Conservation (phyloP, 176 grass and related monocot species). For the Miscanthus lutarioriparius region DNA sequence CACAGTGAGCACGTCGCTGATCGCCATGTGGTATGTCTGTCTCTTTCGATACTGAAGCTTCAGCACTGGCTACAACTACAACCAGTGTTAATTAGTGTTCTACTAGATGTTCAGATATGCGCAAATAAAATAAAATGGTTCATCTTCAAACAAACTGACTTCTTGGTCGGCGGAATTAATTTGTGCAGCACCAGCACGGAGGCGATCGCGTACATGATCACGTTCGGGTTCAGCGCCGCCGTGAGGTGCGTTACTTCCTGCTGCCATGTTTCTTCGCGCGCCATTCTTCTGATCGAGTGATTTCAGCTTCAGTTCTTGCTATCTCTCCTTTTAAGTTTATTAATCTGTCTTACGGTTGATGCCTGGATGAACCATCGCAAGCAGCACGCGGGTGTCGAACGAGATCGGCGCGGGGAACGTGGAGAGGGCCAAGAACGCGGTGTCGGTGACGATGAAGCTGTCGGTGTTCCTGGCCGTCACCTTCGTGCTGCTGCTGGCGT, state of each 20-base stretch:
- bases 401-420: constrained; percentile 77
- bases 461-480: constrained; percentile 62
- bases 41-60: not conserved
- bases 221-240: constrained; percentile 81
- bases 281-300: no score
- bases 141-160: not conserved
- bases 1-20: constrained; percentile 75
- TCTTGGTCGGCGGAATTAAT: not conserved
- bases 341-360: not conserved
- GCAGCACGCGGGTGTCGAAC: constrained; percentile 79
- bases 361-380: no score
- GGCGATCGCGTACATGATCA: constrained; percentile 76
- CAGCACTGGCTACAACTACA: not conserved
- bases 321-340: not conserved
- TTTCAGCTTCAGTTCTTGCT: no score
- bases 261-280: no score
- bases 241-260: constrained; percentile 49
- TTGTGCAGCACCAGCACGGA: constrained; percentile 69
- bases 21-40: constrained; percentile 82
- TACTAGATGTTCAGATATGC: not conserved
- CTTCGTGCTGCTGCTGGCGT: constrained; percentile 55
- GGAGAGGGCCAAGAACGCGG: constrained; percentile 64
- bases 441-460: constrained; percentile 69
- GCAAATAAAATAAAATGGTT: not conserved
- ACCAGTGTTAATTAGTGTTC: not conserved